phyloP scores from a whole-genome alignment of 2,329 filamentous ascomycete species.

The Xylariales sp. region DNA sequence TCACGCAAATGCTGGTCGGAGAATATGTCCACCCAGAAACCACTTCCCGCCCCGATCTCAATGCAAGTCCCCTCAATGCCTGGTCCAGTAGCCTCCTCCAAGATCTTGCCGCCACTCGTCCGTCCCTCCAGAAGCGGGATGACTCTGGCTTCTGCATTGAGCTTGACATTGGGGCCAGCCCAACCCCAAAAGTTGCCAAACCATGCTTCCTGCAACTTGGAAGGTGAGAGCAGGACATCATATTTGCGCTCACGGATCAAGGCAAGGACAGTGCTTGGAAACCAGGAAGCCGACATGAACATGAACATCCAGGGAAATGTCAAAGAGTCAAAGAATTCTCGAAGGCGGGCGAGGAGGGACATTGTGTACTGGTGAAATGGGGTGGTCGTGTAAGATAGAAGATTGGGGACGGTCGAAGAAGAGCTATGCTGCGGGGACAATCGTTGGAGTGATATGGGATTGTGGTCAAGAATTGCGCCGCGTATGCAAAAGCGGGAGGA shows the following conservation, averaged over 20 bases:
- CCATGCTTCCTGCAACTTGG: constrained; percentile 44
- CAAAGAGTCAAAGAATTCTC: no score
- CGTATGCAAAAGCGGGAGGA: no score
- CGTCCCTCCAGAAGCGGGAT: constrained; percentile 51
- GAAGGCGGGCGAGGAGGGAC: no score
- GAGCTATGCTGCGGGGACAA: no score
- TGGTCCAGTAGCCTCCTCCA: constrained; percentile 27
- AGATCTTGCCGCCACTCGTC: constrained; percentile 31
- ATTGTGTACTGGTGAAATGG: no score
- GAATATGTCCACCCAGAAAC: constrained; percentile 57
- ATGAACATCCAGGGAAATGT: constrained; percentile 58
- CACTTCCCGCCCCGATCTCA: constrained; percentile 59
- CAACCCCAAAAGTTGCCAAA: constrained; percentile 58
- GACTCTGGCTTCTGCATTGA: constrained; percentile 37
- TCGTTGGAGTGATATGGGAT: no score
- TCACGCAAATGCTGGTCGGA: neutral
- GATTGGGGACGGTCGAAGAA: no score
- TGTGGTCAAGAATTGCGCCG: no score
- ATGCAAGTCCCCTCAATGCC: constrained; percentile 48
- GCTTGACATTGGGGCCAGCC: constrained; percentile 46
- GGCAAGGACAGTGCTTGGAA: constrained; percentile 45
- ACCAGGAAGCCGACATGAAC: constrained; percentile 38
- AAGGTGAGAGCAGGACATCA: constrained; percentile 34
- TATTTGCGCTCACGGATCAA: constrained; percentile 33
- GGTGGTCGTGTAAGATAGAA: no score